Evolutionary conservation across 2,329 filamentous ascomycete species (phyloP).

Genomic region (Berkeleyomyces rouxiae): DNA sequence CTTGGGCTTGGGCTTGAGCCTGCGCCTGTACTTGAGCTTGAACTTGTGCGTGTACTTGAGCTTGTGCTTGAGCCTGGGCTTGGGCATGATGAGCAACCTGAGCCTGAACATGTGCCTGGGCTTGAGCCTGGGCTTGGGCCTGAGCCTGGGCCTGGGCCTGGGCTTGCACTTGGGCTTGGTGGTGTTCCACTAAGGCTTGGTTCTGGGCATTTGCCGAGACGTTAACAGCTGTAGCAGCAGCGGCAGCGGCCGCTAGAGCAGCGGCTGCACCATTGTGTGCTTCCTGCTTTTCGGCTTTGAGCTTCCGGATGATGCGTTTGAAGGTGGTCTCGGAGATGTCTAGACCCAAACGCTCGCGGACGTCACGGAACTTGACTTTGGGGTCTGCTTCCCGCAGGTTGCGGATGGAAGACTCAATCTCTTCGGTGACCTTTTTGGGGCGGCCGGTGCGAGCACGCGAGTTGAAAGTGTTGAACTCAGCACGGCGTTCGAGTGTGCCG

Average conservation of each 20-base stretch:
- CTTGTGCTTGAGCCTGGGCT: constrained; percentile 5
- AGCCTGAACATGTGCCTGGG: constrained; percentile 3
- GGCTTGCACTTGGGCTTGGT: constrained; percentile 6
- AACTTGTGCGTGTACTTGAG: not conserved
- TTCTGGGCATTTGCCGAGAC: not conserved
- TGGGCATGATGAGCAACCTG: constrained; percentile 6
- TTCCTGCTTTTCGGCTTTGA: constrained; percentile 5
- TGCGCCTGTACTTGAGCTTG: not conserved
- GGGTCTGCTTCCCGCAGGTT: constrained; percentile 7
- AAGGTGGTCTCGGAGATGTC: constrained; percentile 13
- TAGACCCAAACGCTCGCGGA: constrained; percentile 10
- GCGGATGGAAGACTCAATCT: constrained; percentile 6
- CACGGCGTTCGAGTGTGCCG: constrained; percentile 11
- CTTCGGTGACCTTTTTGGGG: constrained; percentile 13
- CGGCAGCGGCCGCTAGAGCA: constrained; percentile 1
- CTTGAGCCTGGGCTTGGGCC: constrained; percentile 6
- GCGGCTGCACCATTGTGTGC: not conserved
- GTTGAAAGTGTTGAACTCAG: constrained; percentile 12
- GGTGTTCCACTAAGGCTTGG: not conserved
- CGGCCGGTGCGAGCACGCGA: constrained; percentile 12
- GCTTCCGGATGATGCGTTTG: constrained; percentile 12
- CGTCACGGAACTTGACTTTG: constrained; percentile 12
- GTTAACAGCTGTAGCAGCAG: not conserved
- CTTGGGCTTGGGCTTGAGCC: not conserved
- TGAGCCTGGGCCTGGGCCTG: constrained; percentile 5